Evolutionary conservation across 1,284 basidiomycete species (phyloP).

Genomic region (Pseudozyma tsukubaensis): DNA sequence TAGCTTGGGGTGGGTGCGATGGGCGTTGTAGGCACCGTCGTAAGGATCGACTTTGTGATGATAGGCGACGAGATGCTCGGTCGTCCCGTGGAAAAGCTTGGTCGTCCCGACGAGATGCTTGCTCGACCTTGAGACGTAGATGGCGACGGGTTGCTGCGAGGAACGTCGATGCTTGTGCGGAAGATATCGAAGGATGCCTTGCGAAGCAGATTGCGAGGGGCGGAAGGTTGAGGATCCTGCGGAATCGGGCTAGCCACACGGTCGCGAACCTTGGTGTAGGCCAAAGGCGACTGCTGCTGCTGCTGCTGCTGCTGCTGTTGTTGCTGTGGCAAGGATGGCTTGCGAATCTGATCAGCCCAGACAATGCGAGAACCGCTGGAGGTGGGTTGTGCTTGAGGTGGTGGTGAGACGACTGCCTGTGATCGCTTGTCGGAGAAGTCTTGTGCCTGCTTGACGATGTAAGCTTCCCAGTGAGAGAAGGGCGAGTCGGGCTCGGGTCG

Average conservation of each 20-base stretch:
- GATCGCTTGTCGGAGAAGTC: constrained; percentile 30
- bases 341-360: constrained; percentile 44
- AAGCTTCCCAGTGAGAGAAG: constrained; percentile 46
- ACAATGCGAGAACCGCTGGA: constrained; percentile 21
- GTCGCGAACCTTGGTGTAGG: constrained; percentile 39
- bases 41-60: constrained; percentile 21
- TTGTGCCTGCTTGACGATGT: constrained; percentile 40
- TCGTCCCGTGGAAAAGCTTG: not conserved
- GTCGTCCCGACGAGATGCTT: not conserved
- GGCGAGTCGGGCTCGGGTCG: constrained; percentile 24
- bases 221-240: constrained; percentile 16
- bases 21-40: constrained; percentile 8
- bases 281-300: constrained; percentile 3
- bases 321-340: constrained; percentile 13
- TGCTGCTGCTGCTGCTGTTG: too few relatives aligned
- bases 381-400: not conserved
- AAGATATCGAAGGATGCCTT: constrained; percentile 33
- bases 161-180: constrained; percentile 9
- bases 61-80: constrained; percentile 35
- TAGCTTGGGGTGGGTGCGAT: not conserved
- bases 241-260: constrained; percentile 29
- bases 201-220: constrained; percentile 19
- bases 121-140: not conserved
- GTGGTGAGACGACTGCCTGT: constrained; percentile 10
- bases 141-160: constrained; percentile 5